Conservation (phyloP, 2,329 filamentous ascomycete genomes). For the Xylaria multiplex region DNA sequence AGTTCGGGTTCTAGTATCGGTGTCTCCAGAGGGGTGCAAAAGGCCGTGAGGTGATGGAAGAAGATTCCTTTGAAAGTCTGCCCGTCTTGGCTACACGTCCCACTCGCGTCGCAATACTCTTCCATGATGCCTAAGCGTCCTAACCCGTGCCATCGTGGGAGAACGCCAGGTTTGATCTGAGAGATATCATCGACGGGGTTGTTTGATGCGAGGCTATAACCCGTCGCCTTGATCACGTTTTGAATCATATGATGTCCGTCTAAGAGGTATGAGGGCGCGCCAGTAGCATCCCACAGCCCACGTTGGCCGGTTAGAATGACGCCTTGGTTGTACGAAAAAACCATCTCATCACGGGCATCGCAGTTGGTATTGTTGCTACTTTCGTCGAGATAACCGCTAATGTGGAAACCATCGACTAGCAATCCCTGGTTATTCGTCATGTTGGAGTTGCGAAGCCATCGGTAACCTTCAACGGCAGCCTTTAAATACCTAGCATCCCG, state of each 20-base stretch:
- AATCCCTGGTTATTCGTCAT: conserved; percentile 83
- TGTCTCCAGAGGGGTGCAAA: conserved; percentile 73
- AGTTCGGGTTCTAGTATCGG: conserved; percentile 43
- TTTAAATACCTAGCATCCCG: conserved; percentile 73
- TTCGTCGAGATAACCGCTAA: conserved; percentile 70
- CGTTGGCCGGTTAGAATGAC: conserved; percentile 85
- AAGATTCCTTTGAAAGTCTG: conserved; percentile 97
- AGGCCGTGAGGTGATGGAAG: conserved; percentile 85
- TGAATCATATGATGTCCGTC: conserved; percentile 83
- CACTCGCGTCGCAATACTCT: conserved; percentile 81
- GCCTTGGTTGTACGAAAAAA: conserved; percentile 96
- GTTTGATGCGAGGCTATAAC: conserved; percentile 68
- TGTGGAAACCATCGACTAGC: conserved; percentile 89
- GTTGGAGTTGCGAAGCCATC: conserved; percentile 80
- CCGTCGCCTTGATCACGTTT: conserved; percentile 80
- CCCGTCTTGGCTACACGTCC: conserved; percentile 80
- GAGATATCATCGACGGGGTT: conserved; percentile 55
- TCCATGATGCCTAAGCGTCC: conserved; percentile 84
- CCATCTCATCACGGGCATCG: conserved; percentile 84
- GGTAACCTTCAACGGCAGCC: conserved; percentile 80
- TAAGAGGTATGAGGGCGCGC: conserved; percentile 73
- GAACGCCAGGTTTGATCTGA: conserved; percentile 48
- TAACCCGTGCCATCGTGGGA: conserved; percentile 75
- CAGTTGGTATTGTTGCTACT: conserved; percentile 76
- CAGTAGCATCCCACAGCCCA: conserved; percentile 82